phyloP scores from a whole-genome alignment of 2,329 filamentous ascomycete species.

The Arachnopeziza araneosa region DNA sequence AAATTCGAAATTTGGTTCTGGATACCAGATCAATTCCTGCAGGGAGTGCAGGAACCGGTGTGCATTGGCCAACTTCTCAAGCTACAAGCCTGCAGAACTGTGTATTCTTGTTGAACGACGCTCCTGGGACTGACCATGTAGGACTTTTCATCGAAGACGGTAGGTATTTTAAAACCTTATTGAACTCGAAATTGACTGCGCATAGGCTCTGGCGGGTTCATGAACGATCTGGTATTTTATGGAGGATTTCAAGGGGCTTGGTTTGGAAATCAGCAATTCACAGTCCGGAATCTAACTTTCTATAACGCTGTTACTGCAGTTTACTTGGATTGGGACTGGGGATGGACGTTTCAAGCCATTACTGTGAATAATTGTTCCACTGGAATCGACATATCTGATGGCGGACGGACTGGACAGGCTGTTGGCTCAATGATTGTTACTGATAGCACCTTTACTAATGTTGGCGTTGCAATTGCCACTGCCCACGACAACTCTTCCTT shows the following conservation, averaged over 20 bases:
- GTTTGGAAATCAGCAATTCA: constrained; percentile 57
- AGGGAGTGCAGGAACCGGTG: constrained; percentile 31
- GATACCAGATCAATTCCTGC: constrained; percentile 38
- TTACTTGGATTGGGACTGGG: constrained; percentile 54
- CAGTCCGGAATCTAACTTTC: constrained; percentile 30
- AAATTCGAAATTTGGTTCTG: constrained; percentile 56
- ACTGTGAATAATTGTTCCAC: constrained; percentile 46
- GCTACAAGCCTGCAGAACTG: constrained; percentile 57
- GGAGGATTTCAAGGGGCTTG: constrained; percentile 55
- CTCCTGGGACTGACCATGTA: constrained; percentile 41
- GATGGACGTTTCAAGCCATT: constrained; percentile 48
- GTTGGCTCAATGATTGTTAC: constrained; percentile 52
- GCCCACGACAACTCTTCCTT: constrained; percentile 46
- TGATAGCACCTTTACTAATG: constrained; percentile 49
- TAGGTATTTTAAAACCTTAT: background rate
- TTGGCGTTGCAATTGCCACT: constrained; percentile 44
- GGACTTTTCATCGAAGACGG: constrained; percentile 51
- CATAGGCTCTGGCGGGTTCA: constrained; percentile 46
- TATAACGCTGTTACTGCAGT: constrained; percentile 47
- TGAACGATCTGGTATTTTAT: constrained; percentile 53
- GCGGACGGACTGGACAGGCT: constrained; percentile 36
- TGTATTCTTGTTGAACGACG: constrained; percentile 48
- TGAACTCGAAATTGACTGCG: background rate
- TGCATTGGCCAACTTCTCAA: constrained; percentile 49
- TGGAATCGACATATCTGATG: constrained; percentile 45